These are phyloP conservation scores for Gamsiella multidivaricata DNA, from an alignment of 192 early-diverging fungal genomes.

Conservation along the genomic window DNA sequence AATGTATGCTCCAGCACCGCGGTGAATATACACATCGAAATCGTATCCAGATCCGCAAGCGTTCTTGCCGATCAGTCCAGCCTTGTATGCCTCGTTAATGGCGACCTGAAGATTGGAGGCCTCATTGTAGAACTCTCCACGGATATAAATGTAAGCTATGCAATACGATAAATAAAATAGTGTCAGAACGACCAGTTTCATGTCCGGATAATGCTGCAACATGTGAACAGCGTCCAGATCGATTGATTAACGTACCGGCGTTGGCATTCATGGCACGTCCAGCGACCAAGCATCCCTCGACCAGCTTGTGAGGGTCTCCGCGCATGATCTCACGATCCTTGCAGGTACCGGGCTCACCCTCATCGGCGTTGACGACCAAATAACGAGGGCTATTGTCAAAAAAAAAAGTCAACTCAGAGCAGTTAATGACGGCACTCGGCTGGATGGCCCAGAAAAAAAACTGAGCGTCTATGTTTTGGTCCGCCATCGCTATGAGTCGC, in stretches of 20 bases:
- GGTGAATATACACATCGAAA: constrained; percentile 98
- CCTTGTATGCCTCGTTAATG: constrained; percentile 98
- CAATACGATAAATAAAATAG: too few species aligned
- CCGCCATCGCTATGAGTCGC: too few species aligned
- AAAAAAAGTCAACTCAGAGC: not conserved
- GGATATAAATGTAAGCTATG: constrained; percentile 95
- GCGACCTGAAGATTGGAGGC: constrained; percentile 92
- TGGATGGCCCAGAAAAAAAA: too few species aligned
- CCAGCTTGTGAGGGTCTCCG: constrained; percentile 91
- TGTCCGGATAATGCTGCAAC: constrained; percentile 98
- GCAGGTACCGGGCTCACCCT: constrained; percentile 99
- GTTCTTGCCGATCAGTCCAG: constrained; percentile 98
- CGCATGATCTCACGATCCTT: constrained; percentile 92
- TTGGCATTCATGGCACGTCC: constrained; percentile 97
- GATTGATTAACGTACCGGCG: constrained; percentile 63
- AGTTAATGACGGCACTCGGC: too few species aligned
- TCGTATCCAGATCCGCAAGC: constrained; percentile 96
- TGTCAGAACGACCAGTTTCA: constrained; percentile 88
- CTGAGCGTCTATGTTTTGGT: too few species aligned
- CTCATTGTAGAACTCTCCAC: constrained; percentile 97
- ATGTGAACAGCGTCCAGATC: too few species aligned
- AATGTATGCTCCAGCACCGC: constrained; percentile 97
- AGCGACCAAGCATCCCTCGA: constrained; percentile 97
- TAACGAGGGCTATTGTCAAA: constrained; percentile 89
- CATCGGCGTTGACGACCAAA: constrained; percentile 97